Base-by-base conservation (phyloP, 371 early-diverging fungal genomes). In the Mortierella sp. region DNA sequence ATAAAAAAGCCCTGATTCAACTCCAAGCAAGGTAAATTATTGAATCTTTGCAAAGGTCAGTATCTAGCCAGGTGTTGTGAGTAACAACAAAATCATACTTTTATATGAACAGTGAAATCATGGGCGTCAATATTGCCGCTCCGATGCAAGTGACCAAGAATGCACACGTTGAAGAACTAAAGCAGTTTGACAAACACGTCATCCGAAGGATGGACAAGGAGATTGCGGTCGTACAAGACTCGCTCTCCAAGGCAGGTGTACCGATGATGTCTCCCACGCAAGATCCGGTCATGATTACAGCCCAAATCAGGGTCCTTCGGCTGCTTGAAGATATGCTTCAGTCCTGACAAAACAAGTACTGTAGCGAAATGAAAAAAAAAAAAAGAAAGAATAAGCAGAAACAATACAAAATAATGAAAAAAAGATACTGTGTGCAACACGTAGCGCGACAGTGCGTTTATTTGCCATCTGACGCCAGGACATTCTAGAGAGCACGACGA, bases 11-110 rank as follows among this genome's bases (percentile, higher is more conserved):
- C 5, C 44, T 75, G 19, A 60, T 69, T 46, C 54, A 64, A 24
- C 58, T 75, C 11, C 76, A 75, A 34, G 76, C 76, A 26, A 75
- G 52, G 76, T 69, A 75, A 7, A 17, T 21, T 43, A n/a, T n/a
- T n/a, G n/a, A n/a, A n/a, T n/a, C n/a, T n/a, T n/a, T n/a, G n/a
- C n/a, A n/a, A n/a, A n/a, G n/a, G n/a, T n/a, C n/a, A n/a, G n/a
- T n/a, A n/a, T n/a, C n/a, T n/a, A 37, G 37, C 9, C 14, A 37
- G 6, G 37, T 49, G 9, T 14, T 4, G 17, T 8, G 12, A 23
- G 15, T 48, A 2, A 37, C 30, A 26, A 30, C 30, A n/a, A n/a
- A n/a, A n/a, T n/a, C n/a, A n/a, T 21, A 3, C 26, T 15, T 46
- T n/a, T 32, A 8, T 12, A 23, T 17, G 27, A 12, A 5, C 43